Conservation (phyloP, 2,329 filamentous ascomycete genomes). For the Thelonectria discophora region DNA sequence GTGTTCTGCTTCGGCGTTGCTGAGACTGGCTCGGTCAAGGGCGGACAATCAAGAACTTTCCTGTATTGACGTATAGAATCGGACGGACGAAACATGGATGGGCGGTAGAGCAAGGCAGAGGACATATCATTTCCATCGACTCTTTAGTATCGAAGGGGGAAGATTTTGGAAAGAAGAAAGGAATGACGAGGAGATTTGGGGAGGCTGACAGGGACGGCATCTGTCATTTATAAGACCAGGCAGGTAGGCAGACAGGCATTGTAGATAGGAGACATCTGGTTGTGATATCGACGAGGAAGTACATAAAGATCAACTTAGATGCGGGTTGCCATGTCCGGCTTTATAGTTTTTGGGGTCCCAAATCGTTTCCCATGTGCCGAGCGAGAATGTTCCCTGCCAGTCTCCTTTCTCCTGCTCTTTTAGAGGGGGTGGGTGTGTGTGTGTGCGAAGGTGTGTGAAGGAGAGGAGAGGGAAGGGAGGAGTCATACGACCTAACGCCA, state of each 20-base stretch:
- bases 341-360: constrained; percentile 39
- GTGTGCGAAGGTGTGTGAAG: constrained; percentile 18
- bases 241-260: constrained; percentile 28
- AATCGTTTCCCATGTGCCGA: constrained; percentile 13
- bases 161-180: constrained; percentile 32
- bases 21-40: constrained; percentile 28
- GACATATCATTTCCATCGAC: constrained; percentile 28
- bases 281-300: constrained; percentile 30
- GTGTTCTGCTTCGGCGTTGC: constrained; percentile 16
- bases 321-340: constrained; percentile 38
- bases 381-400: constrained; percentile 26
- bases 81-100: constrained; percentile 23
- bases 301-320: constrained; percentile 38
- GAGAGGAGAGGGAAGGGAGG: constrained; percentile 29
- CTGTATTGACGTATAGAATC: constrained; percentile 27
- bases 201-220: constrained; percentile 29
- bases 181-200: constrained; percentile 23
- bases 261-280: constrained; percentile 40
- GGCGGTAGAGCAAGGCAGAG: constrained; percentile 32
- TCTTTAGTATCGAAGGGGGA: constrained; percentile 20
- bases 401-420: constrained; percentile 23
- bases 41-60: constrained; percentile 31
- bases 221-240: constrained; percentile 25
- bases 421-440: constrained; percentile 6
- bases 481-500: constrained; percentile 38